A percentile compares a stretch with the other conserved stretches of the same genome.
Conservation (phyloP, 2,329 filamentous ascomycete genomes). For the Calycina marina region DNA sequence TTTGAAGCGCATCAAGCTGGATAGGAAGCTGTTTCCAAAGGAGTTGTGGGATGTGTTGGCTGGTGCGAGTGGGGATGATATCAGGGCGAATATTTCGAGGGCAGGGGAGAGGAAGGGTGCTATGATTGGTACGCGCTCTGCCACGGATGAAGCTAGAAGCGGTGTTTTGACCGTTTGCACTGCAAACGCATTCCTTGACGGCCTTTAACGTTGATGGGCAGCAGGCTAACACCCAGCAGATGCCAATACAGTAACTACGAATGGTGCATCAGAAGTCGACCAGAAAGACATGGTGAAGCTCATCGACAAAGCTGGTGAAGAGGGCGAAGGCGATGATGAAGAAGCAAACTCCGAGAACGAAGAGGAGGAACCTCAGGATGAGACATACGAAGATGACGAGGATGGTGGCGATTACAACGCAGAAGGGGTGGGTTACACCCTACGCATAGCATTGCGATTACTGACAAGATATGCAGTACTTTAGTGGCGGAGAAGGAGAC, state of each 20-base stretch:
- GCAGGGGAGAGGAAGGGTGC: slow-evolving; percentile 21
- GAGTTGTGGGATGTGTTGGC: slow-evolving; percentile 41
- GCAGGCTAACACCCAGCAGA: too few species aligned
- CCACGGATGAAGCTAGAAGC: too few species aligned
- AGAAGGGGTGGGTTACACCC: slow-evolving; percentile 26
- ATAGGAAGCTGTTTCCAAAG: slow-evolving; percentile 41
- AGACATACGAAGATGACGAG: slow-evolving; percentile 40
- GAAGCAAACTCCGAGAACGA: slow-evolving; percentile 28
- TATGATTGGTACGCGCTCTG: slow-evolving; percentile 16
- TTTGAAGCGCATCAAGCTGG: slow-evolving; percentile 36
- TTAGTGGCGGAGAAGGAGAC: slow-evolving; percentile 41
- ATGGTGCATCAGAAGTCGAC: slow-evolving; percentile 21
- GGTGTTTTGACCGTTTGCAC: too few species aligned
- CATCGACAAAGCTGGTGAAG: slow-evolving; percentile 22
- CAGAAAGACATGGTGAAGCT: slow-evolving; percentile 17
- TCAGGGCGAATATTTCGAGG: slow-evolving; percentile 12
- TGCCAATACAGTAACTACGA: slow-evolving; percentile 7
- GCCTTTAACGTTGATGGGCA: too few species aligned
- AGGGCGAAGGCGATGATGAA: slow-evolving; percentile 24
- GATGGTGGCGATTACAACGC: slow-evolving; percentile 49
- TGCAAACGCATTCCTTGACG: too few species aligned
- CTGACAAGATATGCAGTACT: slow-evolving; percentile 30
- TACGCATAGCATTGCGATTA: background rate
- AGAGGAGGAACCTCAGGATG: slow-evolving; percentile 22
- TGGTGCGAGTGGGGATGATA: slow-evolving; percentile 16